Evolutionary conservation across 768 basidiomycete species (phyloP).

Genomic region (Auricularia auricula-judae): DNA sequence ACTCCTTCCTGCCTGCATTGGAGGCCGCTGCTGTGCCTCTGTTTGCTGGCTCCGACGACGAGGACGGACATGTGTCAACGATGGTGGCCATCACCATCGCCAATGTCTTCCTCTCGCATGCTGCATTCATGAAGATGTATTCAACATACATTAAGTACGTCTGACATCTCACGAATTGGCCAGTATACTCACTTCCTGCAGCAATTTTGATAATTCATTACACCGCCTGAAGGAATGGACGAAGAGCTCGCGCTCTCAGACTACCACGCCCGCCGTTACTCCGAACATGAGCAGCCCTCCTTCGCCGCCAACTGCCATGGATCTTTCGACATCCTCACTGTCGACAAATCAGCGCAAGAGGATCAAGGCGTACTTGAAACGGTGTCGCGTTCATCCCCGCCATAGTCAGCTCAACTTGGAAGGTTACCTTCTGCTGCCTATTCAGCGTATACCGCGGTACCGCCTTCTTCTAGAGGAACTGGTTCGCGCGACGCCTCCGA

Average conservation of each 20-base stretch:
- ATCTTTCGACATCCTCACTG: slow-evolving; percentile 20
- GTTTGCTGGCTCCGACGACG: slow-evolving; percentile 44
- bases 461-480: slow-evolving; percentile 84
- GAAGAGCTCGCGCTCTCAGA: slow-evolving; percentile 48
- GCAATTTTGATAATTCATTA: slow-evolving; percentile 90
- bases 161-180: slow-evolving; percentile 4
- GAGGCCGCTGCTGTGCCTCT: slow-evolving; percentile 67
- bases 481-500: slow-evolving; percentile 72
- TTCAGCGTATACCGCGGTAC: slow-evolving; percentile 97
- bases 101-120: slow-evolving; percentile 83
- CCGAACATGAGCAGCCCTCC: slow-evolving; percentile 1
- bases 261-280: slow-evolving; percentile 29
- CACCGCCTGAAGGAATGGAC: slow-evolving; percentile 84
- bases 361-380: slow-evolving; percentile 80
- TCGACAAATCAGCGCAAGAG: slow-evolving; percentile 78
- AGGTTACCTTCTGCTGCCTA: slow-evolving; percentile 85
- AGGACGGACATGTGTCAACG: slow-evolving; percentile 62
- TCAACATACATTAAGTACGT: slow-evolving; percentile 93
- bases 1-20: slow-evolving; percentile 85
- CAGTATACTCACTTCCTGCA: slow-evolving; percentile 18
- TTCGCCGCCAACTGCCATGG: neutral
- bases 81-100: slow-evolving; percentile 73
- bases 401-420: slow-evolving; percentile 93
- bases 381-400: slow-evolving; percentile 76
- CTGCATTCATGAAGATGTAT: slow-evolving; percentile 98